phyloP scores from a whole-genome alignment of 2,329 filamentous ascomycete species.

The Mollisiaceae sp. region DNA sequence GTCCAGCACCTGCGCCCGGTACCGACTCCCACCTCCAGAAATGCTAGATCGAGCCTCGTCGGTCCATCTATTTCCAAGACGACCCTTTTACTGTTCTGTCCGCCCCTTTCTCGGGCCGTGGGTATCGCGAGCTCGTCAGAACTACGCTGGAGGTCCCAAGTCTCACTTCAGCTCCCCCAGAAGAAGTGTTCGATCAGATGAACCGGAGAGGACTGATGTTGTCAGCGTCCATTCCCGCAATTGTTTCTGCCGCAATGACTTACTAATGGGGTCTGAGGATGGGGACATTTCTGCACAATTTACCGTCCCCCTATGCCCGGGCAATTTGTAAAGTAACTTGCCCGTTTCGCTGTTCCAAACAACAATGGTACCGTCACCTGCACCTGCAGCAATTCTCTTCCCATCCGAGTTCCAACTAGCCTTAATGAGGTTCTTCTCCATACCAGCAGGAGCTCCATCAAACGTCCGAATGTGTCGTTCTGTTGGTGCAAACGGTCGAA shows the following conservation, averaged over 20 bases:
- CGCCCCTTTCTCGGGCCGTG: not conserved
- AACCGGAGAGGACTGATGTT: slow-evolving; percentile 77
- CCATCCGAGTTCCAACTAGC: slow-evolving; percentile 90
- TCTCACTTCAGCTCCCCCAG: slow-evolving; percentile 78
- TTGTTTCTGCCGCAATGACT: slow-evolving; percentile 49
- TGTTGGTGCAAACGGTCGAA: slow-evolving; percentile 89
- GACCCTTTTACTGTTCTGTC: not conserved
- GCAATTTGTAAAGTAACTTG: slow-evolving; percentile 92
- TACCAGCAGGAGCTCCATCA: slow-evolving; percentile 84
- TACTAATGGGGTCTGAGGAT: slow-evolving; percentile 83
- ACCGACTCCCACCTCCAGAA: slow-evolving; percentile 21
- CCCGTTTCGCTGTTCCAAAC: slow-evolving; percentile 90
- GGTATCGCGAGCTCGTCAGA: not conserved
- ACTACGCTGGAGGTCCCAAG: slow-evolving; percentile 10
- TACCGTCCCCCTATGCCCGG: slow-evolving; percentile 92
- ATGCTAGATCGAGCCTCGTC: not conserved
- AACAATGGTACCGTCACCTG: slow-evolving; percentile 87
- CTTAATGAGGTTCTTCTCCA: slow-evolving; percentile 90
- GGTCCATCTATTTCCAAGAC: slow-evolving; percentile 1
- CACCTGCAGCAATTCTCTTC: slow-evolving; percentile 85
- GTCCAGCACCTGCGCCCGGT: not conserved
- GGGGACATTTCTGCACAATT: slow-evolving; percentile 94
- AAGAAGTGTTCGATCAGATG: slow-evolving; percentile 85
- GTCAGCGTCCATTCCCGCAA: slow-evolving; percentile 27
- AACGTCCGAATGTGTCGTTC: slow-evolving; percentile 86